A percentile compares a stretch with the other conserved stretches of the same genome.
Conservation (phyloP, 148 eudicot genomes). For the Amaranthus hypochondriacus region DNA sequence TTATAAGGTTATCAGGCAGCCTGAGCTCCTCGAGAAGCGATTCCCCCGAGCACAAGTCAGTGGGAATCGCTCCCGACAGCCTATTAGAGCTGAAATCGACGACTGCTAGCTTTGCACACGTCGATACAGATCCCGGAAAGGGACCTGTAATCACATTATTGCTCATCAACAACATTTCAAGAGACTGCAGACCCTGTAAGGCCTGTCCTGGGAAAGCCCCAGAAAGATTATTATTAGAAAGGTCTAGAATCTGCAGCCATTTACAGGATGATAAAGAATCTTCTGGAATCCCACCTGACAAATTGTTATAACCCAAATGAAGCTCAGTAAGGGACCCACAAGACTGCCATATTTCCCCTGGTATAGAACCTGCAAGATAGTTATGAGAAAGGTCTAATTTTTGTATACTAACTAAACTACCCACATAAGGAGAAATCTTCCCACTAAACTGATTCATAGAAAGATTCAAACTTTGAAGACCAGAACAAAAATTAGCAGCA, state of each 20-base stretch:
- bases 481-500: constrained; percentile 29
- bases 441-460: constrained; percentile 57
- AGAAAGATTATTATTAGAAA: constrained; percentile 66
- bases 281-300: constrained; percentile 67
- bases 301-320: constrained; percentile 54
- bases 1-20: constrained; percentile 65
- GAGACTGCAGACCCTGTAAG: constrained; percentile 46
- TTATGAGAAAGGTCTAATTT: constrained; percentile 74
- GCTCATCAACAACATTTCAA: constrained; percentile 57
- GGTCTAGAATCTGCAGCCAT: constrained; percentile 60
- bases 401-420: constrained; percentile 46
- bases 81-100: constrained; percentile 85
- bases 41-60: constrained; percentile 61
- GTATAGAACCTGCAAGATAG: constrained; percentile 57
- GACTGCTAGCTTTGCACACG: constrained; percentile 52
- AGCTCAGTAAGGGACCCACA: constrained; percentile 66
- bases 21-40: constrained; percentile 66
- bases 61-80: constrained; percentile 64
- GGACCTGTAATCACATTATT: constrained; percentile 61
- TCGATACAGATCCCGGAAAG: constrained; percentile 55
- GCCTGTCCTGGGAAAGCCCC: constrained; percentile 58
- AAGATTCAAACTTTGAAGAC: constrained; percentile 45
- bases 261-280: constrained; percentile 55
- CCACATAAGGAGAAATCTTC: constrained; percentile 45
- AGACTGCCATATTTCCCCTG: constrained; percentile 52